Evolutionary conservation across 2,329 filamentous ascomycete genomes (phyloP).

Genomic region (Penicillium rolfsii): DNA sequence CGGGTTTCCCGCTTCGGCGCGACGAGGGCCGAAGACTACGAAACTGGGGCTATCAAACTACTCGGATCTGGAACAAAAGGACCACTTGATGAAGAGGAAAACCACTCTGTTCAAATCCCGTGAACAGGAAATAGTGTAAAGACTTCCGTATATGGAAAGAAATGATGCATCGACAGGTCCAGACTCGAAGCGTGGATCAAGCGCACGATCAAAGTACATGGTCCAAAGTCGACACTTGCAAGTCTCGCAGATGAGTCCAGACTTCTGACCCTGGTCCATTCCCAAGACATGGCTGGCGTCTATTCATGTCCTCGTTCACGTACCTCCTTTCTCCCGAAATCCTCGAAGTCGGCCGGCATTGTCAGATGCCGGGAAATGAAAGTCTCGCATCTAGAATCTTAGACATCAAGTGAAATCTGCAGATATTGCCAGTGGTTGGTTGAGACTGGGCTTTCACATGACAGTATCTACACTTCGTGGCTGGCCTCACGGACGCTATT

Average conservation of each 20-base stretch:
- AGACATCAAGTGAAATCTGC: background rate
- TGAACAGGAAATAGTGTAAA: background rate
- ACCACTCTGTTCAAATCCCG: background rate
- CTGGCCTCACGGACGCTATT: background rate
- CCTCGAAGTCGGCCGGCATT: background rate
- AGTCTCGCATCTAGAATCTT: background rate
- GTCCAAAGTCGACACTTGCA: background rate
- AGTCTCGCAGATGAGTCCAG: background rate
- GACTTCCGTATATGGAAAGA: background rate
- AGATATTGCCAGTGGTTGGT: background rate
- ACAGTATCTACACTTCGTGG: background rate
- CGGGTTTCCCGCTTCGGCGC: background rate
- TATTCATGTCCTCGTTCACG: background rate
- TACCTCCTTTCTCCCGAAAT: background rate
- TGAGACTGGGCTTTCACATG: background rate
- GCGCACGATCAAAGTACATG: background rate
- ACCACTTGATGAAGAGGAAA: background rate
- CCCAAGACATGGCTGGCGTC: slow-evolving; percentile 5
- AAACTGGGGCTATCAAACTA: background rate
- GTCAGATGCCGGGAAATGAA: background rate
- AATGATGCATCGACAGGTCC: slow-evolving; percentile 1
- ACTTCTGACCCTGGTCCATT: background rate
- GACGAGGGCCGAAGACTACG: background rate
- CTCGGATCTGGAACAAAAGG: background rate
- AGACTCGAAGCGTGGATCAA: background rate